These are phyloP conservation scores for Picochlorum costavermella DNA, from an alignment of 139 green algal genomes.

Conservation along the genomic window DNA sequence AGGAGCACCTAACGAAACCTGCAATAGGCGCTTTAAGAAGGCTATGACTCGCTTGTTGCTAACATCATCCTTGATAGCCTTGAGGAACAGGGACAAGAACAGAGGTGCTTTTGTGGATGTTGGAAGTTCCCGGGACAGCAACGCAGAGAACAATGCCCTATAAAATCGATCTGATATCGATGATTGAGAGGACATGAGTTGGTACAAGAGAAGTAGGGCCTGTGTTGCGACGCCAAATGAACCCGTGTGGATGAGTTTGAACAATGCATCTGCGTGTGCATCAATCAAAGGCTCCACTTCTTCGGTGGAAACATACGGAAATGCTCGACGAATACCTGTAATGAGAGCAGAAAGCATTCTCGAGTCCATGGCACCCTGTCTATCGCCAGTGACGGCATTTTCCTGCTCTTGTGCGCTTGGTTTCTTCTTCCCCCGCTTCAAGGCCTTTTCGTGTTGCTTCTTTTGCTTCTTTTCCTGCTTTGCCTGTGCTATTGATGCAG, in stretches of 20 bases:
- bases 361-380: slow-evolving; percentile 37
- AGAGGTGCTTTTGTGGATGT: slow-evolving; percentile 55
- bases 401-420: slow-evolving; percentile 11
- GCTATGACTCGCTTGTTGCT: slow-evolving; percentile 56
- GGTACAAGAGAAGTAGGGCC: slow-evolving; percentile 82
- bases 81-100: slow-evolving; percentile 85
- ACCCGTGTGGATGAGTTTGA: slow-evolving; percentile 76
- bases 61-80: slow-evolving; percentile 69
- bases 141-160: slow-evolving; percentile 75
- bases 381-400: slow-evolving; percentile 1
- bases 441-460: background rate
- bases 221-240: slow-evolving; percentile 77
- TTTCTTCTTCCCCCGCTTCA: slow-evolving; percentile 14
- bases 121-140: slow-evolving; percentile 46
- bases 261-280: slow-evolving; percentile 64
- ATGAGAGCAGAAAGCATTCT: slow-evolving; percentile 75
- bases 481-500: slow-evolving; percentile 22
- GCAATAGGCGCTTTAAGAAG: slow-evolving; percentile 88
- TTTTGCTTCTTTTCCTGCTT: slow-evolving; percentile 9
- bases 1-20: slow-evolving; percentile 59
- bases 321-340: slow-evolving; percentile 76
- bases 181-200: slow-evolving; percentile 57
- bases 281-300: slow-evolving; percentile 58
- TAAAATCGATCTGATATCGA: slow-evolving; percentile 82
- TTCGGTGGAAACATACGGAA: slow-evolving; percentile 72